These are phyloP conservation scores for Globisporangium parvum DNA, from an alignment of 352 stramenopile genomes.

Conservation along the genomic window DNA sequence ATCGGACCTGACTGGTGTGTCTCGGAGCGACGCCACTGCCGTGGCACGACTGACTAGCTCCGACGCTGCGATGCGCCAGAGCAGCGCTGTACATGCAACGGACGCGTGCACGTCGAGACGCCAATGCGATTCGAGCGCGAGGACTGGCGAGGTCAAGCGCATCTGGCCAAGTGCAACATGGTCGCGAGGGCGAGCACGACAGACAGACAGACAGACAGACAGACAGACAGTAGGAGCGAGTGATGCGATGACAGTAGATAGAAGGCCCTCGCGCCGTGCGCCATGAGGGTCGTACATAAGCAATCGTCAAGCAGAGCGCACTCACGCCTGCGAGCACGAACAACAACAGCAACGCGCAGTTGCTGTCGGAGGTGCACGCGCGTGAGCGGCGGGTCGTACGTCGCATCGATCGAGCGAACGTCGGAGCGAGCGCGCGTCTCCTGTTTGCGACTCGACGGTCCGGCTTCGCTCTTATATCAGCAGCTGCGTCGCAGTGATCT, in stretches of 20 bases:
- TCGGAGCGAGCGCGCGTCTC: neutral
- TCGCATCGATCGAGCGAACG: neutral
- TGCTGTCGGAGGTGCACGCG: neutral
- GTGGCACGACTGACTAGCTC: slow-evolving; percentile 2
- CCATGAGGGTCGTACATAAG: neutral
- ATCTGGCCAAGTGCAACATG: neutral
- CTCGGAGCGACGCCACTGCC: neutral
- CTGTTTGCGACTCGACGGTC: neutral
- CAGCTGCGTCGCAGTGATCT: slow-evolving; percentile 11
- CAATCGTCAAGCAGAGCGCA: neutral
- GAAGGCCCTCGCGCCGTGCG: too few species aligned
- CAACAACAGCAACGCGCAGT: too few species aligned
- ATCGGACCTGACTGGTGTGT: neutral
- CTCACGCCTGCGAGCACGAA: neutral
- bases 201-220: too few species aligned
- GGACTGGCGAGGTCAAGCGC: neutral
- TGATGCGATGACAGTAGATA: neutral
- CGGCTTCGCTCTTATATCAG: slow-evolving; percentile 1
- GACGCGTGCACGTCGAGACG: slow-evolving; percentile 29
- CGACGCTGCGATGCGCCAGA: neutral
- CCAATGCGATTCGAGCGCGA: slow-evolving; percentile 15
- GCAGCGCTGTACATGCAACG: neutral
- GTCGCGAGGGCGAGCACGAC: neutral
- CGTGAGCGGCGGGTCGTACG: neutral
- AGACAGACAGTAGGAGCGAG: too few species aligned